Conservation (phyloP, 495 filamentous ascomycete genomes). For the Chaetomium fimeti region DNA sequence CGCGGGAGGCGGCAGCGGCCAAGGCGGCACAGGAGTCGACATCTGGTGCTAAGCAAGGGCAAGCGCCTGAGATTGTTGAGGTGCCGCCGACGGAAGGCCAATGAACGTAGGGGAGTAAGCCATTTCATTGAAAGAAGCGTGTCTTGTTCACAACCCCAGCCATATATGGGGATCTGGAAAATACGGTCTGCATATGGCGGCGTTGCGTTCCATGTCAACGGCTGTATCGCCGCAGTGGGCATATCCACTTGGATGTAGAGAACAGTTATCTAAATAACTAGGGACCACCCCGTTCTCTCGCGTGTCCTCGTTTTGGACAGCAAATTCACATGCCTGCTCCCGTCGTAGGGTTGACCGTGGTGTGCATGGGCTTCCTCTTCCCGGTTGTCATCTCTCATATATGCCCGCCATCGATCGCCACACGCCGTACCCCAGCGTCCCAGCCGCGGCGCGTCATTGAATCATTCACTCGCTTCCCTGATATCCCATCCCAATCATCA, state of each 20-base stretch:
- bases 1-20: constrained; percentile 40
- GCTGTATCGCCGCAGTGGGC: background rate
- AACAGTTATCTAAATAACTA: constrained; percentile 6
- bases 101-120: background rate
- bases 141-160: background rate
- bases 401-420: too few species aligned
- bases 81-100: constrained; percentile 21
- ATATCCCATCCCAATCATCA: background rate
- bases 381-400: too few species aligned
- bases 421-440: too few species aligned
- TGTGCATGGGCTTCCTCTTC: background rate
- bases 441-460: too few species aligned
- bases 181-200: constrained; percentile 25
- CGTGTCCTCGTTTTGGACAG: background rate
- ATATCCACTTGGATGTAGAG: background rate
- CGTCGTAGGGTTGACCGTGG: background rate
- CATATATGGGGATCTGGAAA: background rate
- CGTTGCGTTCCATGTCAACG: constrained; percentile 13
- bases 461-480: background rate
- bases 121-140: background rate
- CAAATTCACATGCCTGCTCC: background rate
- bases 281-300: background rate
- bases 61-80: constrained; percentile 18
- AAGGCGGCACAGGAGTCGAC: constrained; percentile 25
- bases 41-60: constrained; percentile 5